Conservation (phyloP, 2,329 filamentous ascomycete genomes). For the Trichoderma lentiforme region DNA sequence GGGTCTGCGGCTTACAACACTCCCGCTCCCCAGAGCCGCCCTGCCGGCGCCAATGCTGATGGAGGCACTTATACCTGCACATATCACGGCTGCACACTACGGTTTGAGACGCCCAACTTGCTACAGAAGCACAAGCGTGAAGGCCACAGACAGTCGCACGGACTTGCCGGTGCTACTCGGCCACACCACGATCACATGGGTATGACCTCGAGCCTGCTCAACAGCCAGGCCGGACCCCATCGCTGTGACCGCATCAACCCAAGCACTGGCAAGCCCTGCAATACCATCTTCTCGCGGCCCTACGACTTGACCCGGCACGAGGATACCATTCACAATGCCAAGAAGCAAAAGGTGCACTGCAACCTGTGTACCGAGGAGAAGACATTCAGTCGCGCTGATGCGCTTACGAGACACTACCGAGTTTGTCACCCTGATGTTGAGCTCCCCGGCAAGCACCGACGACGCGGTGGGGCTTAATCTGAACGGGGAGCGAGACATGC, state of each 20-base stretch:
- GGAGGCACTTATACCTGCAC: slow-evolving; percentile 94
- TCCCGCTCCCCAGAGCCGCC: slow-evolving; percentile 44
- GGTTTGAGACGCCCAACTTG: slow-evolving; percentile 82
- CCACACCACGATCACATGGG: slow-evolving; percentile 33
- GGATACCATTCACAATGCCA: slow-evolving; percentile 92
- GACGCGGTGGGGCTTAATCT: slow-evolving; percentile 28
- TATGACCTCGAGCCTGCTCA: slow-evolving; percentile 58
- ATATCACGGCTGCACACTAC: slow-evolving; percentile 82
- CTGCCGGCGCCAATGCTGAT: slow-evolving; percentile 65
- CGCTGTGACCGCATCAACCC: slow-evolving; percentile 91
- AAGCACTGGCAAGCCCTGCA: slow-evolving; percentile 91
- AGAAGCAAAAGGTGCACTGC: slow-evolving; percentile 93
- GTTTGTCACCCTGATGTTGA: slow-evolving; percentile 90
- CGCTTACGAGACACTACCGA: slow-evolving; percentile 87
- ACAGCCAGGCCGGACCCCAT: slow-evolving; percentile 90
- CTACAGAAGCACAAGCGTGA: slow-evolving; percentile 96
- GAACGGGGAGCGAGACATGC: neutral
- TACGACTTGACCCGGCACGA: slow-evolving; percentile 97
- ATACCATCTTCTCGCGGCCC: slow-evolving; percentile 87
- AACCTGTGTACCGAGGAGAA: slow-evolving; percentile 93
- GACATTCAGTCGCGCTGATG: slow-evolving; percentile 93
- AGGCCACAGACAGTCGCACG: slow-evolving; percentile 74
- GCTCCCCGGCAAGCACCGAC: slow-evolving; percentile 63
- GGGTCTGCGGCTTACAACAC: slow-evolving; percentile 35
- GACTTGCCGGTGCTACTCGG: slow-evolving; percentile 28